A percentile compares a stretch with the other conserved stretches of the same genome.
These are phyloP conservation scores for Phytopythium vexans DNA, from an alignment of 352 stramenopile species.

Conservation along the genomic window DNA sequence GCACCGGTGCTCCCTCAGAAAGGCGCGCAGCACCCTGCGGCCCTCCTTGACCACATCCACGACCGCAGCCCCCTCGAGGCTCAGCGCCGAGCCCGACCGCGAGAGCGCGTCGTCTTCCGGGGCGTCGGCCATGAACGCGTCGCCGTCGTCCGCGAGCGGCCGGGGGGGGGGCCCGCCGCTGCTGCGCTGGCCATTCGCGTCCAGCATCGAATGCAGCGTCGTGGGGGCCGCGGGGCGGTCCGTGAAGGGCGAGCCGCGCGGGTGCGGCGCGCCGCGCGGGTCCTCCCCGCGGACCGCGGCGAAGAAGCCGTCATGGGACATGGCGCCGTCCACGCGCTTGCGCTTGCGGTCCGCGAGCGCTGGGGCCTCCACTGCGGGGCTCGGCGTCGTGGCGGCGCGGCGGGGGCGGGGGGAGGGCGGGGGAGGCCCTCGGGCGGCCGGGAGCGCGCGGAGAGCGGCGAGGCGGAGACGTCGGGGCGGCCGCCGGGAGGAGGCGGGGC, in stretches of 20 bases:
- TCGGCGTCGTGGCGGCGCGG: constrained; percentile 1
- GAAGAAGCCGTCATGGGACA: constrained; percentile 65
- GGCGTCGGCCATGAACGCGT: constrained; percentile 32
- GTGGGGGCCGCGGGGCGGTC: constrained; percentile 13
- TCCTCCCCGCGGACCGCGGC: constrained; percentile 34
- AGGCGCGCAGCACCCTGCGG: constrained; percentile 81
- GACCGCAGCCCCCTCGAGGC: constrained; percentile 41
- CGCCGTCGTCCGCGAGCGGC: constrained; percentile 24
- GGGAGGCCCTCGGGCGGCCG: too few species aligned
- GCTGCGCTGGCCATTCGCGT: constrained; percentile 14
- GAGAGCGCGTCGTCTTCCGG: background rate
- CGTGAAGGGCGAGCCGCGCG: constrained; percentile 15
- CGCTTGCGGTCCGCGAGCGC: constrained; percentile 51
- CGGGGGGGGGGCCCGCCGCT: constrained; percentile 12
- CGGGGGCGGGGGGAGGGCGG: background rate
- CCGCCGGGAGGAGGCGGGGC: too few species aligned
- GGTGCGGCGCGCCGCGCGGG: constrained; percentile 24
- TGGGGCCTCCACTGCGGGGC: constrained; percentile 10
- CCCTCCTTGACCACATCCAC: constrained; percentile 77
- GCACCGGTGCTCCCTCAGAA: constrained; percentile 88
- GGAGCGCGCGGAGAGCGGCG: too few species aligned
- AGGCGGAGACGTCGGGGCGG: too few species aligned
- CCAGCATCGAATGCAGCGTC: constrained; percentile 16
- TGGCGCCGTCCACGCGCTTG: constrained; percentile 52
- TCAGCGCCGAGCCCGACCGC: constrained; percentile 17